These are phyloP conservation scores for Zoysia matrella DNA, from an alignment of 202 grass and related monocot genomes.

Conservation along the genomic window DNA sequence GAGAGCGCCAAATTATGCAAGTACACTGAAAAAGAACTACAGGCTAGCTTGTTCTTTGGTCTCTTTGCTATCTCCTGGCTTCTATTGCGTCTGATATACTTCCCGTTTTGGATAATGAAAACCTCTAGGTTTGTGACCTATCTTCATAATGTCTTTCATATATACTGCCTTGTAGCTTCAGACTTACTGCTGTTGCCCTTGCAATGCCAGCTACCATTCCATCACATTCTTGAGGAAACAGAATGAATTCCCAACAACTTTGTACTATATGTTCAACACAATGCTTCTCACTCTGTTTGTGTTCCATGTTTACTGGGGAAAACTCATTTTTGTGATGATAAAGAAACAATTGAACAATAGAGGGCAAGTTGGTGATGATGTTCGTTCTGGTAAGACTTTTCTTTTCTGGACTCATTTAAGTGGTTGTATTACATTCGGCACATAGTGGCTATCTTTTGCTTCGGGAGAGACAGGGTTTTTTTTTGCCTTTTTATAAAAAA, in stretches of 20 bases:
- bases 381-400: constrained; percentile 63
- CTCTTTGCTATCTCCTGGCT: constrained; percentile 28
- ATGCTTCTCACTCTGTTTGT: constrained; percentile 60
- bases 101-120: constrained; percentile 99
- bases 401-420: constrained; percentile 27
- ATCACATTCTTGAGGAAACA: constrained; percentile 52
- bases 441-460: neutral
- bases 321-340: constrained; percentile 96
- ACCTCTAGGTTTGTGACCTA: constrained; percentile 74
- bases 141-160: constrained; percentile 9
- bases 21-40: constrained; percentile 89
- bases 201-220: constrained; percentile 72
- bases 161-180: constrained; percentile 19
- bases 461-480: neutral
- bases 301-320: constrained; percentile 98
- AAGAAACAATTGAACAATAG: constrained; percentile 84
- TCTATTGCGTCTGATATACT: constrained; percentile 84
- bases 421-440: constrained; percentile 20
- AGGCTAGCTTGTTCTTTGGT: constrained; percentile 88
- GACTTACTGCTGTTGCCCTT: constrained; percentile 39
- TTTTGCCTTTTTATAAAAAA: constrained; percentile 20
- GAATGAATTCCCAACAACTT: constrained; percentile 66
- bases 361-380: constrained; percentile 45
- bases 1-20: constrained; percentile 97
- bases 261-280: constrained; percentile 60